Evolutionary conservation across 2,329 filamentous ascomycete species (phyloP).

Genomic region (Nemania sp.): DNA sequence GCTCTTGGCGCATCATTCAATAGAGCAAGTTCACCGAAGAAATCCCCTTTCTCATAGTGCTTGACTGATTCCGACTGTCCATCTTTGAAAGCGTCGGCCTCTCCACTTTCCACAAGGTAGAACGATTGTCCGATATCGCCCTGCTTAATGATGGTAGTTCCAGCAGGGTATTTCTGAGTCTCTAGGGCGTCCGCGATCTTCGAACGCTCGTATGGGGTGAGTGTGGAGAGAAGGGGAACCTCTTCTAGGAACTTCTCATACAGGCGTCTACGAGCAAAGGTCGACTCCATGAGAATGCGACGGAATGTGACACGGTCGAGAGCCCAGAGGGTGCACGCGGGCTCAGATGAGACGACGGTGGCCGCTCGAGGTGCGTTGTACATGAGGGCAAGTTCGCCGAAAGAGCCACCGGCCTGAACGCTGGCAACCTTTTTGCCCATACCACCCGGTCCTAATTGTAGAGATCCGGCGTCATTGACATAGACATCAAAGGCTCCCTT

Average conservation of each 20-base stretch:
- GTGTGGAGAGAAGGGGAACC: slow-evolving; percentile 83
- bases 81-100: slow-evolving; percentile 88
- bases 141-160: slow-evolving; percentile 87
- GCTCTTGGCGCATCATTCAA: slow-evolving; percentile 94
- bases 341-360: slow-evolving; percentile 86
- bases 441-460: slow-evolving; percentile 84
- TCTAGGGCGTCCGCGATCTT: slow-evolving; percentile 98
- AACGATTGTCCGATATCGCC: slow-evolving; percentile 93
- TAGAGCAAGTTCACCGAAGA: slow-evolving; percentile 94
- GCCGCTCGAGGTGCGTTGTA: slow-evolving; percentile 97
- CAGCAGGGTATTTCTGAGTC: slow-evolving; percentile 84
- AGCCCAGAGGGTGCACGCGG: slow-evolving; percentile 87
- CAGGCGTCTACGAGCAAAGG: slow-evolving; percentile 94
- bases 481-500: slow-evolving; percentile 91
- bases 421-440: slow-evolving; percentile 84
- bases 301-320: slow-evolving; percentile 96
- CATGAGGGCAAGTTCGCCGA: slow-evolving; percentile 97
- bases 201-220: slow-evolving; percentile 92
- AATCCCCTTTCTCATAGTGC: slow-evolving; percentile 90
- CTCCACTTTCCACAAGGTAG: slow-evolving; percentile 88
- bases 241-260: slow-evolving; percentile 97
- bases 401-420: slow-evolving; percentile 90
- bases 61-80: slow-evolving; percentile 78
- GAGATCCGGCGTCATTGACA: slow-evolving; percentile 80
- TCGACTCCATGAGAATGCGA: slow-evolving; percentile 97